Conservation (phyloP, 208 protist genomes). For the Trypanosoma scelopori region DNA sequence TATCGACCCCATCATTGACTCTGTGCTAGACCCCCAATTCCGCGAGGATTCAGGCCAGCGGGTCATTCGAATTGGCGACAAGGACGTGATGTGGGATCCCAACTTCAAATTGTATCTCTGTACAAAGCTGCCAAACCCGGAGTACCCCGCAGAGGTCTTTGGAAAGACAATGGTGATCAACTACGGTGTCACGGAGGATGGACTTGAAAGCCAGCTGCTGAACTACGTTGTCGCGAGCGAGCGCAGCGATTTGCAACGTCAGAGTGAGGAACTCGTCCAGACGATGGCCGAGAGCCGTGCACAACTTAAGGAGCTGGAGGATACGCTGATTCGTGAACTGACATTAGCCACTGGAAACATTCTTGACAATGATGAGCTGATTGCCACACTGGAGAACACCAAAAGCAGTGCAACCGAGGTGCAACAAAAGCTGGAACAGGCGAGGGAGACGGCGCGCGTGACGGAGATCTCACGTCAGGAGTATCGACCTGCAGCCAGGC, state of each 20-base stretch:
- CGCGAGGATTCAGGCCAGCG: slow-evolving; percentile 74
- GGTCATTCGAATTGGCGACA: slow-evolving; percentile 94
- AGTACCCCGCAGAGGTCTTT: slow-evolving; percentile 98
- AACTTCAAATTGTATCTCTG: slow-evolving; percentile 98
- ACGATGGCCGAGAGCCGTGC: slow-evolving; percentile 96
- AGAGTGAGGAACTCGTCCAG: slow-evolving; percentile 95
- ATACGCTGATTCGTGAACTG: slow-evolving; percentile 97
- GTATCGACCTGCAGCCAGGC: slow-evolving; percentile 96
- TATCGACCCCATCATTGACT: slow-evolving; percentile 98
- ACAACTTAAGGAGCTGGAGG: slow-evolving; percentile 97
- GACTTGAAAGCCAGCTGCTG: slow-evolving; percentile 98
- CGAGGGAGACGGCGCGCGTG: slow-evolving; percentile 93
- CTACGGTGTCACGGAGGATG: slow-evolving; percentile 97
- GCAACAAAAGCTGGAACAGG: slow-evolving; percentile 94
- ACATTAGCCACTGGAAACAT: slow-evolving; percentile 96
- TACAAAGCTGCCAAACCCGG: slow-evolving; percentile 98
- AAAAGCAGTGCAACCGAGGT: slow-evolving; percentile 98
- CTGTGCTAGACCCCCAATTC: slow-evolving; percentile 97
- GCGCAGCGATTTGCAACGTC: slow-evolving; percentile 95
- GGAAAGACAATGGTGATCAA: slow-evolving; percentile 98
- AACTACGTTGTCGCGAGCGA: slow-evolving; percentile 98
- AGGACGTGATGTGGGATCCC: slow-evolving; percentile 97
- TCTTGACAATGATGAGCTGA: slow-evolving; percentile 98
- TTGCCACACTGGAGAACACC: slow-evolving; percentile 97
- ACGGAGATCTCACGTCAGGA: slow-evolving; percentile 95